A percentile compares a stretch with the other conserved stretches of the same genome.
These are phyloP conservation scores for Sugiyamaella japonica DNA, from an alignment of 1,139 yeast species.

Conservation along the genomic window DNA sequence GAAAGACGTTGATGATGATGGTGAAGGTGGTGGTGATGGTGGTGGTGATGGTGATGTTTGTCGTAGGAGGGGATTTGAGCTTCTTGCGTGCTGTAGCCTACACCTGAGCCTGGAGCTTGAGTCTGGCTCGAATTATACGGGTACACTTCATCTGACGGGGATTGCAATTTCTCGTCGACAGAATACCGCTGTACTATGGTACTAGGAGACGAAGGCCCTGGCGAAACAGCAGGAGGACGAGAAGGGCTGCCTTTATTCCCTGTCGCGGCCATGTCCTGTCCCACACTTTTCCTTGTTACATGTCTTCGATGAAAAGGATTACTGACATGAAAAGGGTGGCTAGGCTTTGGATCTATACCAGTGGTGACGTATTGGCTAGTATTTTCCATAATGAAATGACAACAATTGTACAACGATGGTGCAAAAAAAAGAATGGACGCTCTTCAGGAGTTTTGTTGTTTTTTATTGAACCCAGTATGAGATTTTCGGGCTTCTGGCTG, in stretches of 20 bases:
- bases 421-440: not conserved
- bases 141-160: not conserved
- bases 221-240: not conserved
- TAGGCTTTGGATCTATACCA: constrained; percentile 7
- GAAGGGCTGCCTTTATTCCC: no score
- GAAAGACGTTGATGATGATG: constrained; percentile 10
- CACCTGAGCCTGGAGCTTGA: not conserved
- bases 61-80: not conserved
- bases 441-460: not conserved
- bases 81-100: no score
- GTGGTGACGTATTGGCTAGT: constrained; percentile 9
- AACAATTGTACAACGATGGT: no score
- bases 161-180: not conserved
- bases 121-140: no score
- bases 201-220: not conserved
- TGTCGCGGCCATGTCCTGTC: not conserved
- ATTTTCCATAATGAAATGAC: constrained; percentile 7
- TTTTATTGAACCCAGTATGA: not conserved
- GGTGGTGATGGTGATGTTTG: constrained; percentile 12
- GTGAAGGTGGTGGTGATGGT: not conserved
- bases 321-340: constrained; percentile 7
- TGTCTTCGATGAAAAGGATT: constrained; percentile 8
- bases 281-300: not conserved
- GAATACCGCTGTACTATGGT: constrained; percentile 2
- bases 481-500: no score